Conservation (phyloP, 164 flowering plant genomes). For the Vitis riparia region DNA sequence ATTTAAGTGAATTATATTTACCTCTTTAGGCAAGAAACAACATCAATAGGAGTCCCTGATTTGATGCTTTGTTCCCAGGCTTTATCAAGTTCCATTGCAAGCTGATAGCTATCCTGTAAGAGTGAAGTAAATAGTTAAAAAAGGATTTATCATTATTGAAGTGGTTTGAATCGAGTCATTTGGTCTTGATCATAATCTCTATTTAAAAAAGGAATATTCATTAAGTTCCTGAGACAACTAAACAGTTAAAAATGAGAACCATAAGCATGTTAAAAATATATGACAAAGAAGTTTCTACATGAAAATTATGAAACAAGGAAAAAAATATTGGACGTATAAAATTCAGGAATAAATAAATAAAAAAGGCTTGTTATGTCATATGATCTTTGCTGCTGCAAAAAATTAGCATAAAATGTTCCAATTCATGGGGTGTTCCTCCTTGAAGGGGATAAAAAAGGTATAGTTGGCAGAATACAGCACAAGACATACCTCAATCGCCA, state of each 20-base stretch:
- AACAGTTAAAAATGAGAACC: not conserved
- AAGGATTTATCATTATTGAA: not conserved
- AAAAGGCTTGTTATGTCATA: too few relatives aligned
- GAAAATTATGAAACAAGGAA: too few relatives aligned
- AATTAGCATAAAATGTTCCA: too few relatives aligned
- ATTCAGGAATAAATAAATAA: too few relatives aligned
- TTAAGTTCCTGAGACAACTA: not conserved
- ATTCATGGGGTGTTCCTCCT: too few relatives aligned
- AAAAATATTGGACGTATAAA: too few relatives aligned
- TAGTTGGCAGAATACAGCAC: too few relatives aligned
- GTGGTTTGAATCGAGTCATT: not conserved
- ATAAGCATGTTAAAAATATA: not conserved
- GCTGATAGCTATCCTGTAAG: constrained; percentile 87
- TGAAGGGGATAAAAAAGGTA: too few relatives aligned
- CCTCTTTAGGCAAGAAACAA: constrained; percentile 70
- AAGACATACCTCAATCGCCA: constrained; percentile 92
- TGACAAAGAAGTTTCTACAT: not conserved
- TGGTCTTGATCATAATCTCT: not conserved
- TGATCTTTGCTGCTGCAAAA: too few relatives aligned
- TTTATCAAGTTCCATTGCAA: constrained; percentile 86
- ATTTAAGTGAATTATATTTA: constrained; percentile 22
- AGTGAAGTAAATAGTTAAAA: constrained; percentile 1
- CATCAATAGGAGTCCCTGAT: constrained; percentile 56
- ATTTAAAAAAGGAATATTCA: not conserved
- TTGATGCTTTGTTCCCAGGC: constrained; percentile 57